Evolutionary conservation across 2,329 filamentous ascomycete genomes (phyloP).

Genomic region (Pseudogymnoascus sp.): DNA sequence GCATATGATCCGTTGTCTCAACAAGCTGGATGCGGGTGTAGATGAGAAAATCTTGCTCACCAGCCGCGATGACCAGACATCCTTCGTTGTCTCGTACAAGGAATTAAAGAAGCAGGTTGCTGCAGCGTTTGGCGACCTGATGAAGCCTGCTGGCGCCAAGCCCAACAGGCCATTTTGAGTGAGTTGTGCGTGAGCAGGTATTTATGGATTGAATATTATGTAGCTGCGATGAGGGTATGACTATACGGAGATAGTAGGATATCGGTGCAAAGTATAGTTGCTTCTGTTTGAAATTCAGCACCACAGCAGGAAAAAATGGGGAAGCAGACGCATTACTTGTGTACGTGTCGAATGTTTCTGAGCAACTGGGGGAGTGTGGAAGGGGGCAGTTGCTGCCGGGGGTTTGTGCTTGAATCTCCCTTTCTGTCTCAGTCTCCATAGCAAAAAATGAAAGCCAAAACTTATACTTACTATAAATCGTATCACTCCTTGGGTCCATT

Average conservation of each 20-base stretch:
- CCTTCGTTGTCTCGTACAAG: conserved; percentile 81
- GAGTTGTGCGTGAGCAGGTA: not conserved
- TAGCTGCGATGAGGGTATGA: not conserved
- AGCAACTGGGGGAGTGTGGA: not conserved
- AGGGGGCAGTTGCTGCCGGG: not conserved
- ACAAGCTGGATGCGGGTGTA: conserved; percentile 83
- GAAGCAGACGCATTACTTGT: not conserved
- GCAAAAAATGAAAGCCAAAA: conserved; percentile 8
- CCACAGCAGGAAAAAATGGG: not conserved
- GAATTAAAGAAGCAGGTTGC: conserved; percentile 66
- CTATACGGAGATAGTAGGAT: not conserved
- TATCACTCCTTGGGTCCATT: not conserved
- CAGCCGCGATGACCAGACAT: conserved; percentile 83
- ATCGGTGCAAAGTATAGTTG: not conserved
- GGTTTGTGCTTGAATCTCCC: not conserved
- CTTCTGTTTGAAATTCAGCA: conserved; percentile 2
- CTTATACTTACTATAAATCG: not conserved
- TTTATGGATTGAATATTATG: conserved; percentile 6
- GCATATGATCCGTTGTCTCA: conserved; percentile 78
- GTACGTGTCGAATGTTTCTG: not conserved
- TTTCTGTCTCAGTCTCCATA: conserved; percentile 3
- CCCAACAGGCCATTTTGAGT: not conserved
- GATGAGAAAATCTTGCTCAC: conserved; percentile 81
- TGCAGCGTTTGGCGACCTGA: conserved; percentile 50
- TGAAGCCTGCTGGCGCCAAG: conserved; percentile 16